A percentile compares a stretch with the other conserved stretches of the same genome.
Conservation (phyloP, 768 basidiomycete genomes). For the Amanita pseudoporphyria region DNA sequence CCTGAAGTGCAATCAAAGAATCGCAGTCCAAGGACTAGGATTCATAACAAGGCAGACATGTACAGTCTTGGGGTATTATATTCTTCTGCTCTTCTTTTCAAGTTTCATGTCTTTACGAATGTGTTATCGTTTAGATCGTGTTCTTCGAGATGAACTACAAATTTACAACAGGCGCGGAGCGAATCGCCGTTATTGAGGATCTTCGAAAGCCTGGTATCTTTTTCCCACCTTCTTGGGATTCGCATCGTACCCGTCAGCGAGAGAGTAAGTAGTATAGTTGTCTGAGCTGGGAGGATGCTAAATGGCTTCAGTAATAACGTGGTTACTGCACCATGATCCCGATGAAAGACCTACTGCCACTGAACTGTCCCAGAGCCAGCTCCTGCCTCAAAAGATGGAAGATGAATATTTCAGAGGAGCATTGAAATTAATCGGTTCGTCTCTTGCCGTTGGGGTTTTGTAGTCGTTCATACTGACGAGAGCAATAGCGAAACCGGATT, state of each 20-base stretch:
- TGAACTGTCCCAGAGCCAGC: slow-evolving; percentile 71
- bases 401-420: slow-evolving; percentile 84
- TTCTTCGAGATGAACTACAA: slow-evolving; percentile 96
- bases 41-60: slow-evolving; percentile 87
- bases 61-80: slow-evolving; percentile 80
- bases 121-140: slow-evolving; percentile 51
- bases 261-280: slow-evolving; percentile 42
- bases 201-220: slow-evolving; percentile 62
- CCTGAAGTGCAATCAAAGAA: slow-evolving; percentile 73
- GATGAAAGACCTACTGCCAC: slow-evolving; percentile 67
- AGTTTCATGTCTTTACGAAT: background rate
- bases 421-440: slow-evolving; percentile 62
- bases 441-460: background rate
- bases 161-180: slow-evolving; percentile 76
- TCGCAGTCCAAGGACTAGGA: slow-evolving; percentile 42
- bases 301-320: slow-evolving; percentile 54
- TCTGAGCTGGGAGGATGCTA: background rate
- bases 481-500: slow-evolving; percentile 61
- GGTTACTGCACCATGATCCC: slow-evolving; percentile 77
- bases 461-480: background rate
- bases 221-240: slow-evolving; percentile 74
- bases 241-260: slow-evolving; percentile 47
- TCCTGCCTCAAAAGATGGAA: slow-evolving; percentile 70
- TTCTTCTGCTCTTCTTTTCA: background rate
- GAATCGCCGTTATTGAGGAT: slow-evolving; percentile 74